Evolutionary conservation across 805 yeast genomes (phyloP), one percentile per base, ranked within the genome.

Genomic region (Wickerhamiella nectarea): DNA sequence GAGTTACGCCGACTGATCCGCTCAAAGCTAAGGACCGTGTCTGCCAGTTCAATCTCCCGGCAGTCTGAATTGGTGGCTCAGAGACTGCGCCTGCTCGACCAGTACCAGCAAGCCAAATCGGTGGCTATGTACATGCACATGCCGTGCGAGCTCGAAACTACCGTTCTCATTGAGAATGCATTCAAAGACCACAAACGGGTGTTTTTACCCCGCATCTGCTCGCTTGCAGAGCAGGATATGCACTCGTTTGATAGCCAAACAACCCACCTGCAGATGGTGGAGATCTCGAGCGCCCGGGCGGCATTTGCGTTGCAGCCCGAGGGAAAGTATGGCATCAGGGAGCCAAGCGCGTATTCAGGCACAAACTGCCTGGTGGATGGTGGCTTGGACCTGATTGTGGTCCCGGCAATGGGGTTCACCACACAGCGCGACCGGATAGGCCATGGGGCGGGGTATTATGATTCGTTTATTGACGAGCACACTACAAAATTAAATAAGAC

Each of bases 371-470:
- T 50, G 3, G 45, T 36, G 5, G 55, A 10, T 6, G 38, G 50
- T 3, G 76, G 74, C 0, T 61, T 89, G 18, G 96, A 89, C 52
- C 53, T 89, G 8, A 63, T 89, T 6, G 61, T 89, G 6, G 67
- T 89, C 0, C 97, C 97, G 0, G 96, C 94, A 0, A 78, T 89
- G 1, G 95, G 83, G 1, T 87, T 83, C 59, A 71, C 82, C 1
- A 50, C 29, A 10, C 50, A 56, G 10, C 53, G 76, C 18, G 58
- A 65, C 10, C 59, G 98, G 43, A 57, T 89, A 43, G 98, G 98
- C 1, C 94, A 85, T 57, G 98, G 98, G 1, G 89, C 78, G 4
- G 98, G 96, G 0, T 86, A 74, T 59, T 89, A 91, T 58, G 98
- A 89, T 58, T 84, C 79, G 52, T 81, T 68, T 53, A 69, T 81